Evolutionary conservation across 2,329 filamentous ascomycete genomes (phyloP), one percentile per base, ranked within the genome.

Genomic region (Sporothrix pseudoabietina): DNA sequence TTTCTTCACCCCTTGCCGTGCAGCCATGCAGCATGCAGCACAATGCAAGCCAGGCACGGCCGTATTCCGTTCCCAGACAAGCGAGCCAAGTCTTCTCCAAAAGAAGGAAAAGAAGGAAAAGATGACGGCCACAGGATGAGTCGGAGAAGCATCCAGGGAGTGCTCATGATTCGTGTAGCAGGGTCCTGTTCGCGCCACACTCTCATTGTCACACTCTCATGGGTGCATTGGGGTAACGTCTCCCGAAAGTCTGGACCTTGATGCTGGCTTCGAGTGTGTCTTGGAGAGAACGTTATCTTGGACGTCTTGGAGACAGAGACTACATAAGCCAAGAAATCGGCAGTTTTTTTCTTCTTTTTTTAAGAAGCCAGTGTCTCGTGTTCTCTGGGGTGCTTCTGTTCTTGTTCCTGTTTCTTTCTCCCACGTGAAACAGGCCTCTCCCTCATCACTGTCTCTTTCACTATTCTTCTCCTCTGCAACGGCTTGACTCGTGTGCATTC

Each of bases 281-380:
- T 35, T 59, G 26, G 32, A 35, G 32, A 35, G 35, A 4, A 35
- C 35, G 35, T 35, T 16, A 32, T 63, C 32, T 39, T 39, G 26
- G 59, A 22, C 1, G 9, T 39, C 59, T 39, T 22, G 59, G 59
- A 63, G 59, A 22, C 16, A 26, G 59, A 63, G 35, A 44, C 59
- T 63, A 63, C 59, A 63, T 22, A 63, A 63, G 59, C 59, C 16
- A 63, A 63, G 59, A 41, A 35, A 63, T 44, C 35, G 59, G 35
- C 59, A 44, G 59, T 63, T 41, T 1, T 26, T 2, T 26, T 26
- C 26, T 26, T 26, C 26, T 26, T 26, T 22, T 22, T 14, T 8
- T 12, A 4, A 9, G 12, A 61, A 63, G 26, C 8, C 55, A 59
- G 55, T 35, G 55, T 8, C 14, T 19, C 16, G 6, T 44, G 32